phyloP scores from a whole-genome alignment of 768 basidiomycete genomes.

The Filobasidium floriforme region DNA sequence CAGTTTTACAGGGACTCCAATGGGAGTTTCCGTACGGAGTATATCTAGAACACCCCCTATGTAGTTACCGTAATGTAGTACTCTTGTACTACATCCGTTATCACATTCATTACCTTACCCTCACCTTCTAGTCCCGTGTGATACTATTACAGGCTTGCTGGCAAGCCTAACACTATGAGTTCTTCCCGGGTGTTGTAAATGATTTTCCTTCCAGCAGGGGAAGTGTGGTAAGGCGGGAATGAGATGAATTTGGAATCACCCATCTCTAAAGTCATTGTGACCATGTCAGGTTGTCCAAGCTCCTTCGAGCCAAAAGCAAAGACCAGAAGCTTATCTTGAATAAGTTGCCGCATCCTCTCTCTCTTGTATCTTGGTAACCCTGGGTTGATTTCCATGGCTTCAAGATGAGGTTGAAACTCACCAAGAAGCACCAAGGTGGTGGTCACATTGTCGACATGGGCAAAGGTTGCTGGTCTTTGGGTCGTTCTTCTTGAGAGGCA shows the following conservation, averaged over 20 bases:
- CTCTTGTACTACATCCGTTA: too few species aligned
- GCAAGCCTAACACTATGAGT: too few species aligned
- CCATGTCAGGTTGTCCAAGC: not conserved
- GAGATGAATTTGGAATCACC: not conserved
- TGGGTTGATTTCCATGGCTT: too few species aligned
- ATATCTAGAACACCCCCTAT: too few species aligned
- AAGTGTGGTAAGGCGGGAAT: slow-evolving; percentile 8
- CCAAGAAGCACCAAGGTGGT: slow-evolving; percentile 14
- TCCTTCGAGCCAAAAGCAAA: slow-evolving; percentile 8
- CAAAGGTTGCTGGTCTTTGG: too few species aligned
- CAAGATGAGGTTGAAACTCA: too few species aligned
- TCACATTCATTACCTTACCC: too few species aligned
- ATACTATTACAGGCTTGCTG: too few species aligned
- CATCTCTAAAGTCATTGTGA: slow-evolving; percentile 7
- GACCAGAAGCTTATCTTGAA: not conserved
- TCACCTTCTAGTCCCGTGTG: too few species aligned
- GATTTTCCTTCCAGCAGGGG: slow-evolving; percentile 9
- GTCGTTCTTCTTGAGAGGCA: slow-evolving; percentile 1
- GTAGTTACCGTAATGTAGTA: too few species aligned
- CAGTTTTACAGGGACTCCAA: too few species aligned
- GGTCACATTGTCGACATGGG: slow-evolving; percentile 5
- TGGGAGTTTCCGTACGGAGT: too few species aligned
- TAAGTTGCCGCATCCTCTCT: not conserved
- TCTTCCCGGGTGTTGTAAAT: slow-evolving; percentile 12
- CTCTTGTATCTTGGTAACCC: not conserved